phyloP scores from a whole-genome alignment of 2,329 filamentous ascomycete species.

The Berkeleyomyces rouxiae region DNA sequence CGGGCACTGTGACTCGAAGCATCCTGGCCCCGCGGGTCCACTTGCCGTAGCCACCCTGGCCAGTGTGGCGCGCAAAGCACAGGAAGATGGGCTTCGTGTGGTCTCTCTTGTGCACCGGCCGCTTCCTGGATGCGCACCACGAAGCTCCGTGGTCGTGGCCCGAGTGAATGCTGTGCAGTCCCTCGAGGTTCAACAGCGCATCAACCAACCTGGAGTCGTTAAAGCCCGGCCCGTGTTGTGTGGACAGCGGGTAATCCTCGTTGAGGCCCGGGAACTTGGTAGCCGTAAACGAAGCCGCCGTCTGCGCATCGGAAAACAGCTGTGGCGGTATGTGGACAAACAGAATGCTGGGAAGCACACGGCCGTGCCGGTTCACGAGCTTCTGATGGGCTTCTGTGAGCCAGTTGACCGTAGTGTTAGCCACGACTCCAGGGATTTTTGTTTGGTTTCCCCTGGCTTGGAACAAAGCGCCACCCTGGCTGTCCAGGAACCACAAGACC shows the following conservation, averaged over 20 bases:
- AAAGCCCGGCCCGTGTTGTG: conserved; percentile 20
- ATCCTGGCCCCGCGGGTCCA: conserved; percentile 46
- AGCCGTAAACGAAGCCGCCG: conserved; percentile 17
- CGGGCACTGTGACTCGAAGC: conserved; percentile 19
- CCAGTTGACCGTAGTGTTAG: conserved; percentile 8
- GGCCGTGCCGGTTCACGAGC: conserved; percentile 2
- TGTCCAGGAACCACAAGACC: conserved; percentile 60
- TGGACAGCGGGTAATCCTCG: conserved; percentile 17
- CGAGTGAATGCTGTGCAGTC: conserved; percentile 32
- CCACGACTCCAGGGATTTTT: conserved; percentile 8
- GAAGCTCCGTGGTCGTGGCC: conserved; percentile 40
- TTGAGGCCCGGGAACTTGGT: conserved; percentile 22
- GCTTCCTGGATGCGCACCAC: conserved; percentile 23
- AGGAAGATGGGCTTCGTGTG: conserved; percentile 25
- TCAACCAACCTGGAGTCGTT: conserved; percentile 35
- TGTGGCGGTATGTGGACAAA: conserved; percentile 33
- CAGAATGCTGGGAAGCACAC: conserved; percentile 27
- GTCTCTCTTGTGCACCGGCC: conserved; percentile 21
- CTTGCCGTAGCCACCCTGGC: conserved; percentile 52
- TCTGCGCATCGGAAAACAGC: conserved; percentile 18
- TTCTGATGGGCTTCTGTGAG: conserved; percentile 5
- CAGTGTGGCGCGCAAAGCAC: conserved; percentile 48
- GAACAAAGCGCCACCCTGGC: conserved; percentile 31
- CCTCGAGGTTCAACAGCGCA: conserved; percentile 29
- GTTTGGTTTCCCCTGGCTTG: not conserved